phyloP scores from a whole-genome alignment of 345 rosid genomes.

The Trapa incisa region DNA sequence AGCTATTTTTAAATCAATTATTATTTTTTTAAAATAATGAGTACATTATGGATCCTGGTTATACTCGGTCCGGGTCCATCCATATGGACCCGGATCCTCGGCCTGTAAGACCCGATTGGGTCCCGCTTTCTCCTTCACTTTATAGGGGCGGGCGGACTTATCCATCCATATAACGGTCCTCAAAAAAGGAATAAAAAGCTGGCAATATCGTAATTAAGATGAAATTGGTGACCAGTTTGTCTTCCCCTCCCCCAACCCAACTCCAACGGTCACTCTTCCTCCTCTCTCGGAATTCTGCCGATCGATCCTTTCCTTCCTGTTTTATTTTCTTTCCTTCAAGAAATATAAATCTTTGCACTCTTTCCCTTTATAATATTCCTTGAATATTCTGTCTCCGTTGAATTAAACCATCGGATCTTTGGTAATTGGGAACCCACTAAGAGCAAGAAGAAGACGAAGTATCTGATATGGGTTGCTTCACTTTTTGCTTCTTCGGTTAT shows the following conservation, averaged over 20 bases:
- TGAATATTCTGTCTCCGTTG: background rate
- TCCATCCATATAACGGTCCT: too few species aligned
- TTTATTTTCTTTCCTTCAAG: background rate
- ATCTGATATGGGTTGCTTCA: slow-evolving; percentile 64
- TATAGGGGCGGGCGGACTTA: too few species aligned
- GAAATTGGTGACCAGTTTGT: background rate
- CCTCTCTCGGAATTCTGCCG: background rate
- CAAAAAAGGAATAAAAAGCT: too few species aligned
- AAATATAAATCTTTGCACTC: background rate
- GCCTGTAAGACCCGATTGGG: too few species aligned
- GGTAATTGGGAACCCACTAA: background rate
- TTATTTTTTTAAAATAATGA: too few species aligned
- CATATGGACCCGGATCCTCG: too few species aligned
- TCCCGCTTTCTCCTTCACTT: too few species aligned
- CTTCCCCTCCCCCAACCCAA: background rate
- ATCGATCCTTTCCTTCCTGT: background rate
- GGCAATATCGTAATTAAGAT: background rate
- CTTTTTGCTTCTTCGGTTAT: slow-evolving; percentile 78
- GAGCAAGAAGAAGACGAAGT: background rate
- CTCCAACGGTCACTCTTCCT: slow-evolving; percentile 14
- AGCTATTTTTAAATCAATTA: too few species aligned
- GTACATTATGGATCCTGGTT: too few species aligned
- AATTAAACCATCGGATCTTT: background rate
- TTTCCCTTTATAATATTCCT: background rate
- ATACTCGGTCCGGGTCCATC: too few species aligned